Evolutionary conservation across 2,329 filamentous ascomycete species (phyloP).

Genomic region (Verticillium alfalfae): DNA sequence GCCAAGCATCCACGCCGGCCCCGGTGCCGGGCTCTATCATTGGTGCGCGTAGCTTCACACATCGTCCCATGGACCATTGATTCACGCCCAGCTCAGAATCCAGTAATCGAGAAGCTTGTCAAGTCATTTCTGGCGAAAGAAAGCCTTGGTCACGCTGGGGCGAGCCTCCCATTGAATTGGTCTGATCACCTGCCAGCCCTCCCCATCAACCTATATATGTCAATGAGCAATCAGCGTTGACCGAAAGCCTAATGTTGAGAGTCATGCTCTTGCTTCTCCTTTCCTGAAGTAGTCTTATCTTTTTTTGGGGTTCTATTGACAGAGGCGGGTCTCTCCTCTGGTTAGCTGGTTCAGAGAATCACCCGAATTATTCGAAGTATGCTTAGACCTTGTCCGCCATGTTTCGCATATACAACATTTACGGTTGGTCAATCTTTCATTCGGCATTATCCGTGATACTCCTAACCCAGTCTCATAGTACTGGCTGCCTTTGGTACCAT

Average conservation of each 20-base stretch:
- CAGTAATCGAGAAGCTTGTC: not conserved
- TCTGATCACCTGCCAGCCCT: no score
- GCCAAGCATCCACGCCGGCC: not conserved
- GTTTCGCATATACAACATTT: slow-evolving; percentile 30
- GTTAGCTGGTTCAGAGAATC: not conserved
- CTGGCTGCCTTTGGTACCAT: slow-evolving; percentile 33
- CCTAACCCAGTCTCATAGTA: slow-evolving; percentile 12
- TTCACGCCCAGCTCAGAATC: not conserved
- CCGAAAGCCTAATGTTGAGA: no score
- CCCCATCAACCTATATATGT: no score
- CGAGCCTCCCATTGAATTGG: not conserved
- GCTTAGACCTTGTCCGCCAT: slow-evolving; percentile 13
- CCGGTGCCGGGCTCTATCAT: not conserved
- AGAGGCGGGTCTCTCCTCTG: no score
- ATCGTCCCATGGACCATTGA: not conserved
- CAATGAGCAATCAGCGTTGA: no score
- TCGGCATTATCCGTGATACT: no score
- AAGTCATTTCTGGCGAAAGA: no score
- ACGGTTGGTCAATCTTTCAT: slow-evolving; percentile 16
- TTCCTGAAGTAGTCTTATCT: no score
- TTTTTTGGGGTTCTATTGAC: no score
- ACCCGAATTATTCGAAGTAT: not conserved
- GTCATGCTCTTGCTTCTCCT: no score
- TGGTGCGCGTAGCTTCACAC: not conserved
- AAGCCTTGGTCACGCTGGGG: no score